phyloP scores from a whole-genome alignment of 192 early-diverging fungal genomes.

The Paraglomus occultum region DNA sequence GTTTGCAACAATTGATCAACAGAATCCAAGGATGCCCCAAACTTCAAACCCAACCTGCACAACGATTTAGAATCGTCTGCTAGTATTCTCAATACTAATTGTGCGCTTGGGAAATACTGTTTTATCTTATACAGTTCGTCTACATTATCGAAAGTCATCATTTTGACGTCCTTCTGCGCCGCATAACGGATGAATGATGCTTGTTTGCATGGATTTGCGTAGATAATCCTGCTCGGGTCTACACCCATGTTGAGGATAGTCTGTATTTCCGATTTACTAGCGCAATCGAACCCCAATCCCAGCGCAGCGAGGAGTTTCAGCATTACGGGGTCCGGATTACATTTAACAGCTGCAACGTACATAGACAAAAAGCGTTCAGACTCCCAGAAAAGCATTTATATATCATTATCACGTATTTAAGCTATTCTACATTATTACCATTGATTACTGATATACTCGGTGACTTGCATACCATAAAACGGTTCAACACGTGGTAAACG shows the following conservation, averaged over 20 bases:
- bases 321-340: slow-evolving; percentile 89
- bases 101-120: slow-evolving; percentile 73
- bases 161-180: slow-evolving; percentile 64
- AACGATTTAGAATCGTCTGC: slow-evolving; percentile 92
- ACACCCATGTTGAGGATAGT: slow-evolving; percentile 72
- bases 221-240: slow-evolving; percentile 80
- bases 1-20: slow-evolving; percentile 66
- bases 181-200: slow-evolving; percentile 92
- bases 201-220: slow-evolving; percentile 99
- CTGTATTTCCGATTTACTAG: slow-evolving; percentile 92
- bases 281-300: slow-evolving; percentile 96
- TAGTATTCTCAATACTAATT: slow-evolving; percentile 90
- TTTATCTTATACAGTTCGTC: slow-evolving; percentile 97
- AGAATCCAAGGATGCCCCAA: slow-evolving; percentile 81
- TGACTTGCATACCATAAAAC: slow-evolving; percentile 72
- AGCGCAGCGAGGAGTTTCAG: slow-evolving; percentile 75
- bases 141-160: slow-evolving; percentile 99
- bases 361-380: slow-evolving; percentile 17
- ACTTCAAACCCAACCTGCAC: slow-evolving; percentile 94
- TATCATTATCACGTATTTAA: too few species aligned
- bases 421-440: too few species aligned
- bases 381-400: too few species aligned
- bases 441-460: too few species aligned
- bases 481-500: slow-evolving; percentile 93
- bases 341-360: slow-evolving; percentile 82